phyloP scores from a whole-genome alignment of 177 flowering plant genomes.

The Vitis hybrid region DNA sequence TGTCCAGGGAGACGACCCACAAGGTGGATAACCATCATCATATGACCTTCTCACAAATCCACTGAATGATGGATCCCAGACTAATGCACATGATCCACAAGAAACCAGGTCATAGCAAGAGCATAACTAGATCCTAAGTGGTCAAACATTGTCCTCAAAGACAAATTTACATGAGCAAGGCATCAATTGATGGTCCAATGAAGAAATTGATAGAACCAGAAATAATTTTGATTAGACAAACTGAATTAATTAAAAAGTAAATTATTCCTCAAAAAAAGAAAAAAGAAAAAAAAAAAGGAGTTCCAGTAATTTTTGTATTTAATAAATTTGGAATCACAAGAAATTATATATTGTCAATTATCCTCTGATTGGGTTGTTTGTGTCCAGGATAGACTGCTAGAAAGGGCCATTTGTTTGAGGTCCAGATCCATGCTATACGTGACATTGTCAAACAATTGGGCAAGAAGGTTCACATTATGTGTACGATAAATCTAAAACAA shows the following conservation, averaged over 20 bases:
- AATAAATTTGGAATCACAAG: too few species aligned
- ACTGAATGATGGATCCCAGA: neutral
- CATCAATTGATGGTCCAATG: too few species aligned
- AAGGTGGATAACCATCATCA: neutral
- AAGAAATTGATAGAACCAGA: too few species aligned
- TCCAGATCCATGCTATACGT: neutral
- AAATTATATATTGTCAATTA: too few species aligned
- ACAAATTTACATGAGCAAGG: too few species aligned
- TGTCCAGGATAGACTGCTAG: neutral
- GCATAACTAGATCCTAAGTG: too few species aligned
- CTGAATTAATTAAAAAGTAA: too few species aligned
- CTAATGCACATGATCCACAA: neutral
- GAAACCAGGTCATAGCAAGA: neutral
- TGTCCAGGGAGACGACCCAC: neutral
- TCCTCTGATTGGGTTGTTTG: neutral
- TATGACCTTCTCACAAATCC: neutral
- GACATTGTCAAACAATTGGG: neutral
- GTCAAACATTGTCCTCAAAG: too few species aligned
- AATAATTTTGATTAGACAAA: too few species aligned
- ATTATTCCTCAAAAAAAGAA: too few species aligned
- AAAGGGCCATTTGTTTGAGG: neutral
- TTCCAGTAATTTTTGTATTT: too few species aligned
- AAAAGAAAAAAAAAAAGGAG: too few species aligned
- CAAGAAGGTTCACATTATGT: neutral
- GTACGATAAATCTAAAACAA: conserved; percentile 4